Conservation (phyloP, 2,329 filamentous ascomycete species). For the Scorias spongiosa region DNA sequence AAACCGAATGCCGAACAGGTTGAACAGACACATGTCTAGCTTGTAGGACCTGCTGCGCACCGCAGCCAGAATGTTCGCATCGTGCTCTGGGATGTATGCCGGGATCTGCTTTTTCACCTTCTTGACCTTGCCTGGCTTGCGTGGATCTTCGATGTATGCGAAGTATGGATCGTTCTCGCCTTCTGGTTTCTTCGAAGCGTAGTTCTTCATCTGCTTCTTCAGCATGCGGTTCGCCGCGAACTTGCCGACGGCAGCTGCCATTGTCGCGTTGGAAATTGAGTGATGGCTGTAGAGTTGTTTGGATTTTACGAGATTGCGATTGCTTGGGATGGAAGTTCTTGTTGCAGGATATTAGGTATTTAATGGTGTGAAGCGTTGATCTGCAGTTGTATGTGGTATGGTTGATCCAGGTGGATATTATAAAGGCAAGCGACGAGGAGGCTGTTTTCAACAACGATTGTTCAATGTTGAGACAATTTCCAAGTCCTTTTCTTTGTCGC, state of each 20-base stretch:
- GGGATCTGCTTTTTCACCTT: conserved; percentile 77
- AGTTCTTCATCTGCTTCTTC: conserved; percentile 32
- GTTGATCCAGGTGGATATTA: too few species aligned
- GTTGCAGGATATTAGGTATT: too few species aligned
- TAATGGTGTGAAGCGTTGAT: too few species aligned
- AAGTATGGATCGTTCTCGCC: conserved; percentile 65
- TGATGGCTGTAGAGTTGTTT: not conserved
- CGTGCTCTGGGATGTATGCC: conserved; percentile 66
- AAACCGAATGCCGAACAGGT: conserved; percentile 64
- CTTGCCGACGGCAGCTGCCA: conserved; percentile 32
- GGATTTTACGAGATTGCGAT: too few species aligned
- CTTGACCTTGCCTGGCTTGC: conserved; percentile 57
- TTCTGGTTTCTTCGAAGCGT: conserved; percentile 27
- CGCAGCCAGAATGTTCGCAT: conserved; percentile 67
- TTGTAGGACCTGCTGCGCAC: conserved; percentile 76
- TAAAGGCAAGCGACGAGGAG: too few species aligned
- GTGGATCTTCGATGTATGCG: conserved; percentile 62
- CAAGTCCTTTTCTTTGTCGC: not conserved
- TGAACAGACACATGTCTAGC: conserved; percentile 74
- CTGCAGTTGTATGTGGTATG: too few species aligned
- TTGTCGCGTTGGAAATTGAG: conserved; percentile 15
- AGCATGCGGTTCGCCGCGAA: conserved; percentile 36
- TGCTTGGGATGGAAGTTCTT: too few species aligned
- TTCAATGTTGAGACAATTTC: not conserved
- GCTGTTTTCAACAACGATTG: not conserved